phyloP scores from a whole-genome alignment of 305 asterid species.

The Solanum hybrid region DNA sequence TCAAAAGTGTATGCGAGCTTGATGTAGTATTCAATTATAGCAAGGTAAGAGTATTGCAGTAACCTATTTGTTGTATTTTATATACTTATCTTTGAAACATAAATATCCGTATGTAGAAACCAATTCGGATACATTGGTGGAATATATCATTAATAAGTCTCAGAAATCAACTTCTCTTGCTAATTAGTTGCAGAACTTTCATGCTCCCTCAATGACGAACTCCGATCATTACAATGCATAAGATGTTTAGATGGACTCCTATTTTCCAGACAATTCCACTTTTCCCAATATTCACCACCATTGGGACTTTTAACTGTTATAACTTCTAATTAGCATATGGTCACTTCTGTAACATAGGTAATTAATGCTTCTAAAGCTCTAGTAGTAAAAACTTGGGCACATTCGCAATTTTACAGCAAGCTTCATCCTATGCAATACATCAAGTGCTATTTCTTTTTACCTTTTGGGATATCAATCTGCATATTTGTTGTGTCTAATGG shows the following conservation, averaged over 20 bases:
- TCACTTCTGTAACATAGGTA: background rate
- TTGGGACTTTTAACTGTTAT: background rate
- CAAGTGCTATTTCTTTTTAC: background rate
- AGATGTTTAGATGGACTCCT: background rate
- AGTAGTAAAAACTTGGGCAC: background rate
- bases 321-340: background rate
- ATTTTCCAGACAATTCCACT: background rate
- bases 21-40: conserved; percentile 20
- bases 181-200: background rate
- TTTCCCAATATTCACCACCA: background rate
- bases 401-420: background rate
- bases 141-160: background rate
- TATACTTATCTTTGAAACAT: background rate
- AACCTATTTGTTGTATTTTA: background rate
- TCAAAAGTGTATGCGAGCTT: conserved; percentile 32
- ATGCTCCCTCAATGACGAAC: background rate
- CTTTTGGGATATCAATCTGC: background rate
- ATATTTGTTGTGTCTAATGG: background rate
- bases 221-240: background rate
- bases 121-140: background rate
- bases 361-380: background rate
- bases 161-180: background rate
- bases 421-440: background rate
- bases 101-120: background rate
- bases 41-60: conserved; percentile 12